Conservation (phyloP, 768 basidiomycete species). For the Rhodotorula babjevae region DNA sequence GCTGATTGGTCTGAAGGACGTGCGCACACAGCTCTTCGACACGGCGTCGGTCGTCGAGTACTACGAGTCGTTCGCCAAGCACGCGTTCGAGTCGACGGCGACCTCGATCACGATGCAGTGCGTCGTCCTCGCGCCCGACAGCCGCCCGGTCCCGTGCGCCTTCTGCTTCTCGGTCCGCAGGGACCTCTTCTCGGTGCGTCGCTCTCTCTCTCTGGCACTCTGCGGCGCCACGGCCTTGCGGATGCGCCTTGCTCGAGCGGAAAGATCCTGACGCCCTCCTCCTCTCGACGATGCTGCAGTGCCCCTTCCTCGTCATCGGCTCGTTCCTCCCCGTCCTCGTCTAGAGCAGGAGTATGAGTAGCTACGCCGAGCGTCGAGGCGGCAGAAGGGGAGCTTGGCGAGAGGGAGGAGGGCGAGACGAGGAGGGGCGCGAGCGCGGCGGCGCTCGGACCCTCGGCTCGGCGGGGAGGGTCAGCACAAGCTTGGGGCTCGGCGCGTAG, state of each 20-base stretch:
- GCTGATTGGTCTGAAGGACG: too few species aligned
- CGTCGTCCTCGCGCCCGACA: conserved; percentile 76
- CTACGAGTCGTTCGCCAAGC: conserved; percentile 92
- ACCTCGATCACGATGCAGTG: conserved; percentile 84
- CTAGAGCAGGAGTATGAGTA: not conserved
- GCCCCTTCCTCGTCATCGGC: conserved; percentile 31
- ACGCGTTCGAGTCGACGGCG: conserved; percentile 96
- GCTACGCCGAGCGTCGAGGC: too few species aligned
- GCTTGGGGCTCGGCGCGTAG: too few species aligned
- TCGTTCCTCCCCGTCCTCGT: conserved; percentile 30
- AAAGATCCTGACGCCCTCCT: too few species aligned
- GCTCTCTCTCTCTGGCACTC: not conserved
- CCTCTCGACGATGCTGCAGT: not conserved
- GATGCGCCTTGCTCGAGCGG: too few species aligned
- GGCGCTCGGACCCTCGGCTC: too few species aligned
- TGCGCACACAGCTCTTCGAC: conserved; percentile 69
- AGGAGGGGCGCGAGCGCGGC: too few species aligned
- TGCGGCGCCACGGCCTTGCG: too few species aligned
- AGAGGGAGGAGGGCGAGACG: too few species aligned
- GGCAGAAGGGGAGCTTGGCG: too few species aligned
- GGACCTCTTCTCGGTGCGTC: conserved; percentile 60
- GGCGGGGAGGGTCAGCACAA: too few species aligned
- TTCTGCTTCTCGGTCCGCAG: conserved; percentile 94
- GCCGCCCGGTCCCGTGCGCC: conserved; percentile 79
- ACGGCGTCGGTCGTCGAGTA: conserved; percentile 91